These are phyloP conservation scores for Leucogyrophana mollusca DNA, from an alignment of 768 basidiomycete genomes.

Conservation along the genomic window DNA sequence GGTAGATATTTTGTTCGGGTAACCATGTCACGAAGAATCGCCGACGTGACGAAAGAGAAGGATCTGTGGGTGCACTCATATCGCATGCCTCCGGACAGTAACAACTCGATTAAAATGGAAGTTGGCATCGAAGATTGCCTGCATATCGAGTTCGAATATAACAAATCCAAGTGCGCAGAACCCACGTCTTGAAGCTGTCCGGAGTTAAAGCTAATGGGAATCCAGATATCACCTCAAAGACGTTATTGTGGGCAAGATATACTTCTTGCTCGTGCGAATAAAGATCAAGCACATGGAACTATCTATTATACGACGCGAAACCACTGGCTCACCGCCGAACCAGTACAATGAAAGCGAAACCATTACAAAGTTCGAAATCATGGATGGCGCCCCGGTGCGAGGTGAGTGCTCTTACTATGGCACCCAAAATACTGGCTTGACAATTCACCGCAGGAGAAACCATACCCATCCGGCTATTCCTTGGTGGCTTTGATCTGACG, in stretches of 20 bases:
- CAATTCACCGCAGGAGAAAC: constrained; percentile 73
- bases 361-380: constrained; percentile 99
- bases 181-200: constrained; percentile 1
- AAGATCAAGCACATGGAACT: constrained; percentile 99
- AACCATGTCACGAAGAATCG: constrained; percentile 87
- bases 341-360: constrained; percentile 99
- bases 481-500: constrained; percentile 97
- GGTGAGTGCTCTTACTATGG: constrained; percentile 41
- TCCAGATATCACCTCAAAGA: constrained; percentile 96
- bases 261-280: constrained; percentile 97
- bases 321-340: constrained; percentile 96
- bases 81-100: constrained; percentile 97
- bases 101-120: constrained; percentile 99
- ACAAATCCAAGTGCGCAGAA: constrained; percentile 89
- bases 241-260: constrained; percentile 99
- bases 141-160: constrained; percentile 99
- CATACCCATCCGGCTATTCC: constrained; percentile 95
- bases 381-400: constrained; percentile 98
- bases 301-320: constrained; percentile 96
- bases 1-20: constrained; percentile 89
- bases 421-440: background rate
- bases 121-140: constrained; percentile 99
- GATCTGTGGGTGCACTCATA: constrained; percentile 99
- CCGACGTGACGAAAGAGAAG: constrained; percentile 89
- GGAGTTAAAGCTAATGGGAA: constrained; percentile 2